Evolutionary conservation across 2,329 filamentous ascomycete species (phyloP).

Genomic region (Colletotrichum australisinense): DNA sequence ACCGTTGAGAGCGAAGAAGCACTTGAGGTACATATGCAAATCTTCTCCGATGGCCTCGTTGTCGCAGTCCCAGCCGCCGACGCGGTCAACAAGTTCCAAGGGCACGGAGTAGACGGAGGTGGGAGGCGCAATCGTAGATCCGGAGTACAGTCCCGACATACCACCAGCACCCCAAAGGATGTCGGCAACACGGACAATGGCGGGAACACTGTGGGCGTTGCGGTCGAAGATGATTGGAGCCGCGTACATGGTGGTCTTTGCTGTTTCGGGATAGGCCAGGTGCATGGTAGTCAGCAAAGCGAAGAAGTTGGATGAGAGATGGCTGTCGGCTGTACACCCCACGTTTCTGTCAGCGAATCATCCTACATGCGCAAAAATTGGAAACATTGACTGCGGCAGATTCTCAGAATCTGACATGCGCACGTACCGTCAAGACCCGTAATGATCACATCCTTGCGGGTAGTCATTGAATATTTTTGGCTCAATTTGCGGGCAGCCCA

Average conservation of each 20-base stretch:
- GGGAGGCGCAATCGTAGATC: conserved; percentile 74
- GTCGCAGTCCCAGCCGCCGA: conserved; percentile 79
- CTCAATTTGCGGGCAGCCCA: conserved; percentile 77
- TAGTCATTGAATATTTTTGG: conserved; percentile 65
- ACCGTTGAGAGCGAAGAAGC: conserved; percentile 79
- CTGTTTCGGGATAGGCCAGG: conserved; percentile 67
- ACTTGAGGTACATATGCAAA: conserved; percentile 83
- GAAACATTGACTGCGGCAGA: conserved; percentile 37
- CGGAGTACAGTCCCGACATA: conserved; percentile 74
- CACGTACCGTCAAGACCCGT: conserved; percentile 79
- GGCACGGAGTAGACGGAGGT: conserved; percentile 81
- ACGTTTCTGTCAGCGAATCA: conserved; percentile 43
- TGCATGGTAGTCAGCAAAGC: conserved; percentile 73
- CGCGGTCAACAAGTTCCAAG: conserved; percentile 73
- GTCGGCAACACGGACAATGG: conserved; percentile 77
- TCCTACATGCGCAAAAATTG: conserved; percentile 34
- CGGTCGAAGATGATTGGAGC: conserved; percentile 81
- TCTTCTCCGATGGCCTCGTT: conserved; percentile 81
- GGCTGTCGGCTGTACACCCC: conserved; percentile 70
- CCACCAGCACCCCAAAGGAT: conserved; percentile 79
- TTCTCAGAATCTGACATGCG: conserved; percentile 20
- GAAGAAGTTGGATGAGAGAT: conserved; percentile 77
- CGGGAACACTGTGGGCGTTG: conserved; percentile 75
- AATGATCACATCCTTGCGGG: conserved; percentile 72
- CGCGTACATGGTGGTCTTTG: conserved; percentile 72